Evolutionary conservation across 2,329 filamentous ascomycete species (phyloP).

Genomic region (Fusarium sterilihyphosum): DNA sequence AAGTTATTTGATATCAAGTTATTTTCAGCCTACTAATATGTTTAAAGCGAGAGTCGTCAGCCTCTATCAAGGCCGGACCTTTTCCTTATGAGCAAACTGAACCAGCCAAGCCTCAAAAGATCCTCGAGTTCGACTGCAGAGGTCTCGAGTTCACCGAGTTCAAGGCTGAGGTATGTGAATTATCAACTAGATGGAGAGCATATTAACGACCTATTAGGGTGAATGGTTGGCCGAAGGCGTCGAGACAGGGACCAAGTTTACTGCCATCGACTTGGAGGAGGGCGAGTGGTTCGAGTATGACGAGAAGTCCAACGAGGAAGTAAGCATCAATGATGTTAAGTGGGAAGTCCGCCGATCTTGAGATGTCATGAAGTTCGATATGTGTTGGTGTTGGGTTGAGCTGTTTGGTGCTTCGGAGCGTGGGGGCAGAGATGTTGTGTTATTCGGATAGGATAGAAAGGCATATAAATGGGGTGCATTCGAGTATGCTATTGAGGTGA

Average conservation of each 20-base stretch:
- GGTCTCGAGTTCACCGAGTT: conserved; percentile 94
- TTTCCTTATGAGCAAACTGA: conserved; percentile 75
- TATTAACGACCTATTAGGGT: conserved; percentile 64
- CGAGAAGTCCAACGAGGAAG: conserved; percentile 90
- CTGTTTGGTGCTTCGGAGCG: background rate
- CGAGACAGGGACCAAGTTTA: conserved; percentile 85
- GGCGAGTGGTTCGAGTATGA: conserved; percentile 99
- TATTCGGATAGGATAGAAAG: background rate
- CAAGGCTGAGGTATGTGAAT: conserved; percentile 76
- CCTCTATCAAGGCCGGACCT: conserved; percentile 81
- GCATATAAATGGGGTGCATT: background rate
- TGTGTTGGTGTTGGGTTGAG: background rate
- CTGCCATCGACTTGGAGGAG: conserved; percentile 81
- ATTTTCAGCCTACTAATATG: background rate
- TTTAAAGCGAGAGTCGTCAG: conserved; percentile 80
- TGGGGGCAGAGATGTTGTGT: background rate
- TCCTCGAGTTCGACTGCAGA: conserved; percentile 93
- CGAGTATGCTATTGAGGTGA: background rate
- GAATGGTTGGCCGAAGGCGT: conserved; percentile 87
- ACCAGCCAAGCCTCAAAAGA: conserved; percentile 78
- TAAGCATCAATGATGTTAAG: conserved; percentile 87
- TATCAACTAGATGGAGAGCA: background rate
- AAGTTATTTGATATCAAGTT: background rate
- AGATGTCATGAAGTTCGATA: background rate
- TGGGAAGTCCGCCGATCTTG: conserved; percentile 86